Conservation (phyloP, 2,329 filamentous ascomycete genomes). For the Parastagonospora avenae region DNA sequence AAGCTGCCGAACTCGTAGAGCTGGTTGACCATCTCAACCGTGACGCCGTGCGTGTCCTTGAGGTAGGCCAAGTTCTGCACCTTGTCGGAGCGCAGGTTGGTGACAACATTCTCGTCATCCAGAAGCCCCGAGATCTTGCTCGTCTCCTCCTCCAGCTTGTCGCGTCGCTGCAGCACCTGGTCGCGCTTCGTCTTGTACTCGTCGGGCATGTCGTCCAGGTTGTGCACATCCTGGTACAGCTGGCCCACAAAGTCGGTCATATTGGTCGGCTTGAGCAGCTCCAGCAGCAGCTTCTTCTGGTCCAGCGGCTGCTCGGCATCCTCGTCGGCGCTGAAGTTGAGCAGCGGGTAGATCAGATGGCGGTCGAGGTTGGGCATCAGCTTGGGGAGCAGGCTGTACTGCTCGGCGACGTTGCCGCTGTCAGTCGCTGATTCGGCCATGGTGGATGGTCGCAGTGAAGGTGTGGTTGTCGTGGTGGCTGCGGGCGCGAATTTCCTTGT, state of each 20-base stretch:
- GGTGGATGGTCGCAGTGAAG: constrained; percentile 24
- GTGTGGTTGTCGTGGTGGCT: constrained; percentile 11
- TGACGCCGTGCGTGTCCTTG: constrained; percentile 95
- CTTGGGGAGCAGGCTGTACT: constrained; percentile 84
- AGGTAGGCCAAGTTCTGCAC: constrained; percentile 97
- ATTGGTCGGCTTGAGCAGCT: constrained; percentile 94
- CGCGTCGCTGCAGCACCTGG: constrained; percentile 80
- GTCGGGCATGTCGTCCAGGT: constrained; percentile 74
- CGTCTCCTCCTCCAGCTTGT: constrained; percentile 84
- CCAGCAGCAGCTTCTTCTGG: constrained; percentile 85
- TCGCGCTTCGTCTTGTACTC: constrained; percentile 91
- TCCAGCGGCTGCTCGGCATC: constrained; percentile 76
- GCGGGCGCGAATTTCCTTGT: constrained; percentile 17
- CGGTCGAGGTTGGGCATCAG: constrained; percentile 91
- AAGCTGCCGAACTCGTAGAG: constrained; percentile 96
- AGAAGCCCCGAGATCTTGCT: constrained; percentile 86
- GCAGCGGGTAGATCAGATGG: constrained; percentile 93
- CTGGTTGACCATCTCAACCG: constrained; percentile 91
- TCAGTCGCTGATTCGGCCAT: constrained; percentile 47
- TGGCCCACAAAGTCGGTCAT: constrained; percentile 98
- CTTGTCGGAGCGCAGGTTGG: constrained; percentile 92
- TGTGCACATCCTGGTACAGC: constrained; percentile 87
- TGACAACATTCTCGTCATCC: constrained; percentile 86
- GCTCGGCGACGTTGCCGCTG: constrained; percentile 62
- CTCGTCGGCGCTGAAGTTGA: constrained; percentile 86